These are phyloP conservation scores for Dovyalis caffra DNA, from an alignment of 345 rosid species.

Conservation along the genomic window DNA sequence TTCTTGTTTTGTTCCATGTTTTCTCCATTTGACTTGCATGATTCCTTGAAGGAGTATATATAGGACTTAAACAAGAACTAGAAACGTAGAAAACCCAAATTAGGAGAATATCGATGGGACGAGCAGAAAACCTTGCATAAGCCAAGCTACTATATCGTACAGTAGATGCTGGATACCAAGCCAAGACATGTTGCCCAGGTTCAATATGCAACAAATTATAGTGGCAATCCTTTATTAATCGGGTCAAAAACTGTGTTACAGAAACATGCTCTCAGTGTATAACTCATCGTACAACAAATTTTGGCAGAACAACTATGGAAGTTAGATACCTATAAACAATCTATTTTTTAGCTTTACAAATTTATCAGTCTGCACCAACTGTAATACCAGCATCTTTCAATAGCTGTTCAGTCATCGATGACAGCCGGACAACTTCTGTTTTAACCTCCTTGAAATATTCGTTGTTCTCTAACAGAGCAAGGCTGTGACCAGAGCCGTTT, in stretches of 20 bases:
- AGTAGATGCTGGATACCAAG: not conserved
- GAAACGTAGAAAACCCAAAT: not conserved
- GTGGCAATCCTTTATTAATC: not conserved
- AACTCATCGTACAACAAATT: not conserved
- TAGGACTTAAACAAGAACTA: not conserved
- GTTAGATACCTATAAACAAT: constrained; percentile 17
- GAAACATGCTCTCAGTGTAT: not conserved
- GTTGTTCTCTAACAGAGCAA: constrained; percentile 23
- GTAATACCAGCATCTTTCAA: constrained; percentile 62
- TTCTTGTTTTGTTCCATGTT: not conserved
- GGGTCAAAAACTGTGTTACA: not conserved
- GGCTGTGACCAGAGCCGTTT: constrained; percentile 10
- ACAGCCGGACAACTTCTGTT: constrained; percentile 52
- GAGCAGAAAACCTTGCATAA: not conserved
- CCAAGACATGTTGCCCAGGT: not conserved
- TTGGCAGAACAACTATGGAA: constrained; percentile 9
- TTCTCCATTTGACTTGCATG: not conserved
- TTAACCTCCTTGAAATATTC: constrained; percentile 48
- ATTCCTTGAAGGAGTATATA: too few relatives aligned
- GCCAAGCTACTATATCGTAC: too few relatives aligned
- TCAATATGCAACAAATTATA: not conserved
- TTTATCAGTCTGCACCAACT: constrained; percentile 20
- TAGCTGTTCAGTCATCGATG: constrained; percentile 61
- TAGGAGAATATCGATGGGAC: not conserved
- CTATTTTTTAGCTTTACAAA: constrained; percentile 8